Evolutionary conservation across 176 grass and related monocot genomes (phyloP).

Genomic region (Miscanthus lutarioriparius): DNA sequence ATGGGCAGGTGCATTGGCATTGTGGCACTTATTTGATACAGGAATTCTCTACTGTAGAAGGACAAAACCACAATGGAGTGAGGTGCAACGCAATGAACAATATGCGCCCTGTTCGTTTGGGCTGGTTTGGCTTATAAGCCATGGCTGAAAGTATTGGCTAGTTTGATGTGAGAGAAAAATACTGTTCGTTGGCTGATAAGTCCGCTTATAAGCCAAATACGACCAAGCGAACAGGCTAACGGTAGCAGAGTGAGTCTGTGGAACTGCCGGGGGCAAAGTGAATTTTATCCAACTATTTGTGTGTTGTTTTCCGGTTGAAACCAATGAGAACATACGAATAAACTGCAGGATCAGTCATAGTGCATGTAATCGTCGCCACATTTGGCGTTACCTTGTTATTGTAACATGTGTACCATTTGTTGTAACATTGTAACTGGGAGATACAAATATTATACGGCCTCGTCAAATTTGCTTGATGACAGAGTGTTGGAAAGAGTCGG

Average conservation of each 20-base stretch:
- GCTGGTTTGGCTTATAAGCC: too few species aligned
- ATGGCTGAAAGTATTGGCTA: too few species aligned
- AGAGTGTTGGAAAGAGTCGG: not conserved
- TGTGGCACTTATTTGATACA: slow-evolving; percentile 23
- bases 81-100: slow-evolving; percentile 28
- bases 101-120: too few species aligned
- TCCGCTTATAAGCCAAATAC: too few species aligned
- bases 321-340: not conserved
- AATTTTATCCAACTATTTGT: slow-evolving; percentile 27
- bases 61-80: slow-evolving; percentile 26
- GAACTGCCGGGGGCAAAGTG: slow-evolving; percentile 42
- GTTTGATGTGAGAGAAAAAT: too few species aligned
- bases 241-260: slow-evolving; percentile 41
- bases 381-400: slow-evolving; percentile 27
- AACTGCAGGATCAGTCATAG: not conserved
- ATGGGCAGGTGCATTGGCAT: not conserved
- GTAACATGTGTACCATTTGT: slow-evolving; percentile 35
- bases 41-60: not conserved
- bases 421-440: slow-evolving; percentile 32
- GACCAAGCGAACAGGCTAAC: too few species aligned
- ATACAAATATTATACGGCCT: not conserved
- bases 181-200: too few species aligned
- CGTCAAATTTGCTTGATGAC: not conserved
- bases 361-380: slow-evolving; percentile 21
- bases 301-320: not conserved